Conservation (phyloP, 306 rosid genomes). For the Quercus agrifolia region DNA sequence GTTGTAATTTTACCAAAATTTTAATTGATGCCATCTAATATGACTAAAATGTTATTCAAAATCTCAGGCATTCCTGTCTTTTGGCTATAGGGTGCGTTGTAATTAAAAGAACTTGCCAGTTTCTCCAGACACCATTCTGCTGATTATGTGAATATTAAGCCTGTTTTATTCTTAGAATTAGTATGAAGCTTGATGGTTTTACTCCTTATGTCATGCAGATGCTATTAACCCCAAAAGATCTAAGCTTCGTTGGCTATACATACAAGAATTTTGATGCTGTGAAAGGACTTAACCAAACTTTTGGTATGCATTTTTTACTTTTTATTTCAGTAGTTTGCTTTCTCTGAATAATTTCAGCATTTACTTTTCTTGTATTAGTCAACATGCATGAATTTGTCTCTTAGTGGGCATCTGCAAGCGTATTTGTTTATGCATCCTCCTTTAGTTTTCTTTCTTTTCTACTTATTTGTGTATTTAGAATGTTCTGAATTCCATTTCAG, state of each 20-base stretch:
- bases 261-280: slow-evolving; percentile 99
- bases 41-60: not conserved
- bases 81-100: not conserved
- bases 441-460: not conserved
- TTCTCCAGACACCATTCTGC: not conserved
- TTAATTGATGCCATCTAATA: too few species aligned
- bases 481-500: too few species aligned
- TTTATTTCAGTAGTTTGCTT: slow-evolving; percentile 1
- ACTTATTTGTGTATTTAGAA: not conserved
- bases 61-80: not conserved
- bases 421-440: not conserved
- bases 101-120: not conserved
- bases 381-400: slow-evolving; percentile 17
- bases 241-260: slow-evolving; percentile 93
- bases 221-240: slow-evolving; percentile 89
- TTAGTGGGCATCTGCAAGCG: slow-evolving; percentile 7
- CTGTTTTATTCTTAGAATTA: slow-evolving; percentile 11
- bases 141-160: not conserved
- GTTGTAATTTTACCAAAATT: too few species aligned
- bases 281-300: slow-evolving; percentile 77
- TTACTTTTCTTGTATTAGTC: slow-evolving; percentile 14
- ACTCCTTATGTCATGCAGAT: slow-evolving; percentile 55
- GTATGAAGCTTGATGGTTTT: slow-evolving; percentile 8
- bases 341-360: not conserved
- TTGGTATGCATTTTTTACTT: slow-evolving; percentile 51